phyloP scores from a whole-genome alignment of 164 flowering plant genomes.

The Chimonanthus praecox region DNA sequence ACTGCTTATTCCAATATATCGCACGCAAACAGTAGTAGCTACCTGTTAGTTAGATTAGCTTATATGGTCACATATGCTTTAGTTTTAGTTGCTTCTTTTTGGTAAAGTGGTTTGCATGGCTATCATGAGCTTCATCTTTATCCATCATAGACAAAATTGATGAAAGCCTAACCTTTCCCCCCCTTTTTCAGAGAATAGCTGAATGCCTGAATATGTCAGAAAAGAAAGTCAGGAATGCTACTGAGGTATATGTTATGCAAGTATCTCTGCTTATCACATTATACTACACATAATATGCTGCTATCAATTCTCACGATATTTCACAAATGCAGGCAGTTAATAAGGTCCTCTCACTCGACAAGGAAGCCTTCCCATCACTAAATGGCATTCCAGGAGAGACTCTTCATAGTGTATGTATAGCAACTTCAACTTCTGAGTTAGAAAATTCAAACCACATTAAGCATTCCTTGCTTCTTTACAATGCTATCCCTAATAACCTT shows the following conservation, averaged over 20 bases:
- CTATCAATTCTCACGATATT: conserved; percentile 6
- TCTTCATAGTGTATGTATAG: conserved; percentile 73
- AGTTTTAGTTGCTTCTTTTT: not conserved
- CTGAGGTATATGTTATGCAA: conserved; percentile 53
- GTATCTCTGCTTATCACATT: not conserved
- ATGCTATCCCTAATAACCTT: not conserved
- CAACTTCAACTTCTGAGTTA: not conserved
- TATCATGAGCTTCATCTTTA: not conserved
- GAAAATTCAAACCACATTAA: not conserved
- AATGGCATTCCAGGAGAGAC: conserved; percentile 96
- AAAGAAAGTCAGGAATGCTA: conserved; percentile 87
- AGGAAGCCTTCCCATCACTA: conserved; percentile 81
- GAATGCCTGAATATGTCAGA: conserved; percentile 75
- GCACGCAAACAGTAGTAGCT: not conserved
- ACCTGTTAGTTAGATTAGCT: not conserved
- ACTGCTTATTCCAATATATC: no score
- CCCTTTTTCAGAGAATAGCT: conserved; percentile 68
- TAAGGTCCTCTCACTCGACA: conserved; percentile 80
- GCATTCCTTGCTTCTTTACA: not conserved
- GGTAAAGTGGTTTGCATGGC: not conserved
- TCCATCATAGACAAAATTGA: conserved; percentile 2
- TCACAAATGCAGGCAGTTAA: conserved; percentile 54
- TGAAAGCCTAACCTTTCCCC: conserved; percentile 2
- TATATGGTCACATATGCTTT: not conserved
- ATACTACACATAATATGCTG: not conserved